Conservation (phyloP, 1,284 basidiomycete genomes). For the Fomitopsis pinicola region DNA sequence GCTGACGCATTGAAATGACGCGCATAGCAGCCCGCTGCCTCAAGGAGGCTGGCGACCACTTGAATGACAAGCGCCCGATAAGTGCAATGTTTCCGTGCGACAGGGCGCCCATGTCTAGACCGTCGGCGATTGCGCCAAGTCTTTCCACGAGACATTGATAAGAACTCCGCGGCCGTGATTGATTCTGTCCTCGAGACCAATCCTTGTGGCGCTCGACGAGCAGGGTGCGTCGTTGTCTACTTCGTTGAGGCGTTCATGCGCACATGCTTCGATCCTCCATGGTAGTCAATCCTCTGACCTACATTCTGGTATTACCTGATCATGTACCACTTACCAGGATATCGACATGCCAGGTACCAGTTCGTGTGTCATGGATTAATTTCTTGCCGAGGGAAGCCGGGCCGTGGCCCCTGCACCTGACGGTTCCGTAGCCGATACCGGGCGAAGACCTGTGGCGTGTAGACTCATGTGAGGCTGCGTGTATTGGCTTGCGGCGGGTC, state of each 20-base stretch:
- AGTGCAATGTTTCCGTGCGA: too few species aligned
- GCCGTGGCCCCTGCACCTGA: background rate
- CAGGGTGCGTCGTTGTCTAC: background rate
- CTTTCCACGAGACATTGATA: background rate
- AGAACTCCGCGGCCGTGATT: background rate
- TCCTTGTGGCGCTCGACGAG: background rate
- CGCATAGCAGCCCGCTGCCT: too few species aligned
- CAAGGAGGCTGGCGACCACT: too few species aligned
- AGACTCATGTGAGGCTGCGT: background rate
- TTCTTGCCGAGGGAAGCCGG: slow-evolving; percentile 1
- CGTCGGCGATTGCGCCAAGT: background rate
- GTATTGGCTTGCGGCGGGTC: background rate
- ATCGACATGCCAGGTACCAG: background rate
- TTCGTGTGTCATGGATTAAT: background rate
- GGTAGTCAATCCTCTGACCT: background rate
- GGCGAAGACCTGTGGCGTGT: background rate
- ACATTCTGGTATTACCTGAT: background rate
- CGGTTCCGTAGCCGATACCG: background rate
- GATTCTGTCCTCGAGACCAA: background rate
- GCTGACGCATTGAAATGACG: too few species aligned
- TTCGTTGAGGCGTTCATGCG: background rate
- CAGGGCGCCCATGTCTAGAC: too few species aligned
- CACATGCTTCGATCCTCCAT: too few species aligned
- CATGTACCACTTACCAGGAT: background rate
- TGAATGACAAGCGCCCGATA: too few species aligned